Evolutionary conservation across 2,329 filamentous ascomycete genomes (phyloP).

Genomic region (Intubia oerlemansii): DNA sequence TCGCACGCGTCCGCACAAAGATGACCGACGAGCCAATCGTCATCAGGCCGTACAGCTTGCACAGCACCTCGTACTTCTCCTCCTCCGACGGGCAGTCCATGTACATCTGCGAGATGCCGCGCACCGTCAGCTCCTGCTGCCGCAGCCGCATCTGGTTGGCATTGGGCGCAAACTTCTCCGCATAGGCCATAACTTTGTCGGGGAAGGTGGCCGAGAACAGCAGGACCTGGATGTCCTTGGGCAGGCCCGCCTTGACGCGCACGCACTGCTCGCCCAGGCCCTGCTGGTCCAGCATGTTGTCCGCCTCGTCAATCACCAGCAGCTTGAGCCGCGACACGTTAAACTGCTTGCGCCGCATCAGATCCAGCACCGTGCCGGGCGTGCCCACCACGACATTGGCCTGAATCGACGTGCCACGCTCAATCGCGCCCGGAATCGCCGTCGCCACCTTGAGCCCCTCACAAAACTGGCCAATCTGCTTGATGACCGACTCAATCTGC

Average conservation of each 20-base stretch:
- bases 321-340: slow-evolving; percentile 53
- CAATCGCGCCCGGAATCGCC: slow-evolving; percentile 60
- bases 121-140: slow-evolving; percentile 82
- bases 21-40: slow-evolving; percentile 96
- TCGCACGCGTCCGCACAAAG: slow-evolving; percentile 83
- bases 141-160: slow-evolving; percentile 75
- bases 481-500: slow-evolving; percentile 76
- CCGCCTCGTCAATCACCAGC: slow-evolving; percentile 86
- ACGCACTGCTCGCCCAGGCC: slow-evolving; percentile 89
- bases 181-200: slow-evolving; percentile 65
- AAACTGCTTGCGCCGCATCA: slow-evolving; percentile 58
- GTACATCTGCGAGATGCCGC: slow-evolving; percentile 94
- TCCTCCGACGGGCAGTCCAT: slow-evolving; percentile 72
- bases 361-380: slow-evolving; percentile 77
- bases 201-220: slow-evolving; percentile 94
- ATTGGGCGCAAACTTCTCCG: slow-evolving; percentile 61
- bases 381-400: slow-evolving; percentile 79
- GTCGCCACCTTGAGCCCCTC: slow-evolving; percentile 54
- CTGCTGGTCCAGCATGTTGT: slow-evolving; percentile 96
- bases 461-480: slow-evolving; percentile 68
- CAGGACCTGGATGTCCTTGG: slow-evolving; percentile 59
- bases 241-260: slow-evolving; percentile 67
- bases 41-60: slow-evolving; percentile 88
- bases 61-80: slow-evolving; percentile 72
- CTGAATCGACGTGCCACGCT: slow-evolving; percentile 45